phyloP scores from a whole-genome alignment of 2,329 filamentous ascomycete species.

The Mycogone perniciosa region DNA sequence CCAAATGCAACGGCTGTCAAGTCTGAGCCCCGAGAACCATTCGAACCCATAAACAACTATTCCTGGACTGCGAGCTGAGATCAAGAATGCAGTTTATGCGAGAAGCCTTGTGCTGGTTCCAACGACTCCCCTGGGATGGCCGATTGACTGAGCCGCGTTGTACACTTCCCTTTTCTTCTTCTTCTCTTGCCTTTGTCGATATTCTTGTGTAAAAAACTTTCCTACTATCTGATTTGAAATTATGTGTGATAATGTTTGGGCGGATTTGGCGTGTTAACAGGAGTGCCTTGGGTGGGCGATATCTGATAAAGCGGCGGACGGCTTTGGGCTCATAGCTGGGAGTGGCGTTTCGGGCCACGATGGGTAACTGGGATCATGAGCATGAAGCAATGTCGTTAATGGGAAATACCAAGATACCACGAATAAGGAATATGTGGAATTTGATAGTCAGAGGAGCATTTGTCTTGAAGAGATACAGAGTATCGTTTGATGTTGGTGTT shows the following conservation, averaged over 20 bases:
- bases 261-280: not conserved
- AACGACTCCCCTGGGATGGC: no score
- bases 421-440: not conserved
- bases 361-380: constrained; percentile 16
- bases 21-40: constrained; percentile 37
- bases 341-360: constrained; percentile 2
- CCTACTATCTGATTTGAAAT: not conserved
- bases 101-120: not conserved
- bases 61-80: constrained; percentile 48
- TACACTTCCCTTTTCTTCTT: not conserved
- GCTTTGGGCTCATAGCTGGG: not conserved
- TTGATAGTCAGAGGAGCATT: not conserved
- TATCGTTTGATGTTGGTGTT: not conserved
- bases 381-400: constrained; percentile 16
- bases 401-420: constrained; percentile 13
- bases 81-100: not conserved
- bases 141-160: not conserved
- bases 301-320: not conserved
- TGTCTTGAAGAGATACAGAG: not conserved
- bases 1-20: constrained; percentile 24
- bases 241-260: not conserved
- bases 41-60: constrained; percentile 48
- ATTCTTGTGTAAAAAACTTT: not conserved
- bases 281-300: not conserved
- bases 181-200: not conserved